A percentile compares a stretch with the other conserved stretches of the same genome.
Evolutionary conservation across 192 early-diverging fungal genomes (phyloP).

Genomic region (Coemansia asiatica): DNA sequence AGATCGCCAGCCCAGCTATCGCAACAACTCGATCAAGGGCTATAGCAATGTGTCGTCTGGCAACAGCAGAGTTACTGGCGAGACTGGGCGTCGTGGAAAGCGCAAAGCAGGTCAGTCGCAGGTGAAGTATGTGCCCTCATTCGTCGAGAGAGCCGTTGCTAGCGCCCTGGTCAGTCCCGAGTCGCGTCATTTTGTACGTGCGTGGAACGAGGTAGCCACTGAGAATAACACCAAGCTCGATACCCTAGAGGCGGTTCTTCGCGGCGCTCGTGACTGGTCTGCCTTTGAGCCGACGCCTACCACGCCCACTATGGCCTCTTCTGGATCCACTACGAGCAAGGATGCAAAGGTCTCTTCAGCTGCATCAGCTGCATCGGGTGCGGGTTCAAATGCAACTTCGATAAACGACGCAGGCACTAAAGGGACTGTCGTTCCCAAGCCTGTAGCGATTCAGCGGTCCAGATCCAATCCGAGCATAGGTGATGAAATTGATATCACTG

Average conservation of each 20-base stretch:
- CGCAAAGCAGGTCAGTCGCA: constrained; percentile 37
- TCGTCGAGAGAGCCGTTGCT: constrained; percentile 69
- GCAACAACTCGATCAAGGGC: constrained; percentile 29
- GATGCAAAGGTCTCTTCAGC: neutral
- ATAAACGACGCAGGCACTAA: neutral
- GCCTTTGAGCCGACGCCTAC: constrained; percentile 28
- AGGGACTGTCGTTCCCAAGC: neutral
- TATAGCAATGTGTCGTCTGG: constrained; percentile 17
- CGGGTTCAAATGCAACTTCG: neutral
- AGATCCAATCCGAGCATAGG: constrained; percentile 24
- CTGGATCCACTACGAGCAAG: neutral
- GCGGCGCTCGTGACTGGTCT: constrained; percentile 47
- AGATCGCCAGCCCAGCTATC: constrained; percentile 52
- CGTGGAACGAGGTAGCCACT: constrained; percentile 63
- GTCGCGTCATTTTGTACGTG: constrained; percentile 61
- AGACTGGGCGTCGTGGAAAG: constrained; percentile 35
- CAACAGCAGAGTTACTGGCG: constrained; percentile 24
- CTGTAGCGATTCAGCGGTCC: constrained; percentile 31
- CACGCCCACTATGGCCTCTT: constrained; percentile 8
- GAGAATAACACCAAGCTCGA: constrained; percentile 54
- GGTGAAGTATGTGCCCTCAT: constrained; percentile 62
- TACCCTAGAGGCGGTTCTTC: constrained; percentile 61
- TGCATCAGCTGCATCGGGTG: neutral
- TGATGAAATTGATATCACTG: constrained; percentile 31
- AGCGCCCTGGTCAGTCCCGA: constrained; percentile 73